Conservation (phyloP, 495 filamentous ascomycete genomes). For the Viridothelium virens region DNA sequence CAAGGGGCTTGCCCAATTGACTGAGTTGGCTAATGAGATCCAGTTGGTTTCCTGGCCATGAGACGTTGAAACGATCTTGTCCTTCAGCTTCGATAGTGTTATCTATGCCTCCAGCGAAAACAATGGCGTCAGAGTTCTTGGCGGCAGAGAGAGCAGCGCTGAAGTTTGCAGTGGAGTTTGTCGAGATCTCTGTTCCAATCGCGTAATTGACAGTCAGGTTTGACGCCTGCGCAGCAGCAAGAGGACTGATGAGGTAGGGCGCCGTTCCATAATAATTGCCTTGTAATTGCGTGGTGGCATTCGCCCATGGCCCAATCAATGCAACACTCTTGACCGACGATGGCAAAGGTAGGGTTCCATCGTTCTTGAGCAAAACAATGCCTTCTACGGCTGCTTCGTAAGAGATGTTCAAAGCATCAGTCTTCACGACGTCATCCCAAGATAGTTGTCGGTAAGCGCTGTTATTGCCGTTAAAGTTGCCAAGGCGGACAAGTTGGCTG, state of each 20-base stretch:
- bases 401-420: conserved; percentile 48
- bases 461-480: conserved; percentile 51
- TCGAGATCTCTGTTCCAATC: conserved; percentile 38
- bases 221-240: conserved; percentile 43
- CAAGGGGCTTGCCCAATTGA: conserved; percentile 44
- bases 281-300: conserved; percentile 52
- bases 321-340: conserved; percentile 41
- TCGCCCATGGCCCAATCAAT: conserved; percentile 52
- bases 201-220: conserved; percentile 45
- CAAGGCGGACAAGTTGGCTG: conserved; percentile 46
- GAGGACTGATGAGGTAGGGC: conserved; percentile 49
- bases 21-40: conserved; percentile 48
- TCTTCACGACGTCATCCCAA: conserved; percentile 47
- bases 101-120: conserved; percentile 54
- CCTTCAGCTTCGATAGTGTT: conserved; percentile 49
- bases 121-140: conserved; percentile 45
- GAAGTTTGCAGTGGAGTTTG: conserved; percentile 38
- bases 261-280: conserved; percentile 53
- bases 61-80: conserved; percentile 48
- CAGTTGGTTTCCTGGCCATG: conserved; percentile 52
- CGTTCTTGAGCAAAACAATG: conserved; percentile 56
- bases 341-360: conserved; percentile 46
- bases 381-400: conserved; percentile 53
- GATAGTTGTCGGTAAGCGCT: conserved; percentile 44
- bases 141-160: conserved; percentile 43